Percentiles rank a stretch among this genome's conserved stretches.
phyloP scores from a whole-genome alignment of 495 filamentous ascomycete genomes.

The Aspergillus baeticus region DNA sequence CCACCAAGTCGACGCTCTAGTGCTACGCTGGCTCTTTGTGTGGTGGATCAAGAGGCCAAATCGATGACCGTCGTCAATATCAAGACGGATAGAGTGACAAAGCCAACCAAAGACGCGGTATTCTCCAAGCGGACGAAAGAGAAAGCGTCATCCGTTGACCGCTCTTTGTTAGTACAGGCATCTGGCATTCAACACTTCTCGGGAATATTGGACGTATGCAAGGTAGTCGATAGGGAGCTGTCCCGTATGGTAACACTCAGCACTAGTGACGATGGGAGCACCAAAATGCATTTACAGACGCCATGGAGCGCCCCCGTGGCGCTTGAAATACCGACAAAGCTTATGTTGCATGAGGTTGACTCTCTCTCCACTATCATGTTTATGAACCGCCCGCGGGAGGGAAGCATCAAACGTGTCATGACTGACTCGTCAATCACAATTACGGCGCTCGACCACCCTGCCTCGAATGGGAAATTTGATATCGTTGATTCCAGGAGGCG shows the following conservation, averaged over 20 bases:
- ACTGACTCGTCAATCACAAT: slow-evolving; percentile 47
- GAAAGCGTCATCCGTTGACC: slow-evolving; percentile 19
- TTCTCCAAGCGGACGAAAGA: slow-evolving; percentile 31
- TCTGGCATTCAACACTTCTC: slow-evolving; percentile 40
- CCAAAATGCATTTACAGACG: slow-evolving; percentile 68
- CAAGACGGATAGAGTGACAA: slow-evolving; percentile 36
- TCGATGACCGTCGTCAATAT: slow-evolving; percentile 67
- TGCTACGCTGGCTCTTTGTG: slow-evolving; percentile 60
- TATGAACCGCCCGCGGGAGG: slow-evolving; percentile 41
- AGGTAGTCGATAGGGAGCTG: slow-evolving; percentile 64
- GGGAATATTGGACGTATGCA: slow-evolving; percentile 72
- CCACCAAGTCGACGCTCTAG: slow-evolving; percentile 28
- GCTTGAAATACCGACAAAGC: slow-evolving; percentile 50
- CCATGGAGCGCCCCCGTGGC: slow-evolving; percentile 68
- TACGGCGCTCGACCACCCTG: slow-evolving; percentile 42
- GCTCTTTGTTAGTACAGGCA: slow-evolving; percentile 40
- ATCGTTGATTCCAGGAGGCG: slow-evolving; percentile 58
- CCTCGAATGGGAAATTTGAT: slow-evolving; percentile 58
- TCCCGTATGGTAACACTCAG: slow-evolving; percentile 70
- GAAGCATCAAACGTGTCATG: slow-evolving; percentile 52
- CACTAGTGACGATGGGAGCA: slow-evolving; percentile 58
- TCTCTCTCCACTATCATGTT: slow-evolving; percentile 34
- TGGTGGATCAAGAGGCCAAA: slow-evolving; percentile 65
- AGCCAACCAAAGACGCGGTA: slow-evolving; percentile 30
- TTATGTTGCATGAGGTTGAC: slow-evolving; percentile 46